These are phyloP conservation scores for Capniomyces stellatus DNA, from an alignment of 371 early-diverging fungal species.

Conservation along the genomic window DNA sequence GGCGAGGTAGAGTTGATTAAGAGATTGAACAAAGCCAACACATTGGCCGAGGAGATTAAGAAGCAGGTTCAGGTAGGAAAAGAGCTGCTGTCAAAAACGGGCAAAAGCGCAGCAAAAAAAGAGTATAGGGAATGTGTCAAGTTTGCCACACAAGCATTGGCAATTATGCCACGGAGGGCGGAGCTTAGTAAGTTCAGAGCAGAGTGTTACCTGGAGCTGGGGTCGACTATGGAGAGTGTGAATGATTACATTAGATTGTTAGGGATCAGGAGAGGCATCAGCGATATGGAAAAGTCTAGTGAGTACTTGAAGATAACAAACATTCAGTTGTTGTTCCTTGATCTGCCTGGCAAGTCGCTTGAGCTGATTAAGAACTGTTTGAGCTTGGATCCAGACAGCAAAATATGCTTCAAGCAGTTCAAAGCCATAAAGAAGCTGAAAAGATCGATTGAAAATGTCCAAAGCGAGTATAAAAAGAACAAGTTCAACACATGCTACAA, in stretches of 20 bases:
- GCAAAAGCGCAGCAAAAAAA: constrained; percentile 16
- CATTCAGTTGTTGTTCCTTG: constrained; percentile 50
- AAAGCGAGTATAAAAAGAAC: constrained; percentile 30
- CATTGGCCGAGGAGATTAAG: neutral
- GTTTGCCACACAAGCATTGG: constrained; percentile 32
- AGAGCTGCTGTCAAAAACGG: constrained; percentile 4
- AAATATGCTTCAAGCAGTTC: constrained; percentile 57
- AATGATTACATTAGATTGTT: neutral
- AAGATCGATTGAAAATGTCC: constrained; percentile 42
- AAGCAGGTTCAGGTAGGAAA: constrained; percentile 8
- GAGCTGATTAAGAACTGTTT: constrained; percentile 63
- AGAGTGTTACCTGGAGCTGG: constrained; percentile 24
- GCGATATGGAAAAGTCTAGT: constrained; percentile 70
- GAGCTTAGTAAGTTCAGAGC: constrained; percentile 45
- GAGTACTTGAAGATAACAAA: constrained; percentile 50
- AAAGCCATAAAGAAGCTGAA: constrained; percentile 54
- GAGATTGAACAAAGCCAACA: neutral
- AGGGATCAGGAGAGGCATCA: constrained; percentile 31
- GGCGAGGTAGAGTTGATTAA: constrained; percentile 8
- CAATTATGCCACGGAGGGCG: constrained; percentile 34
- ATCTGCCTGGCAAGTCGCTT: constrained; percentile 49
- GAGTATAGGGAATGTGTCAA: constrained; percentile 44
- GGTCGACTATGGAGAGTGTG: neutral
- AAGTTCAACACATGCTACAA: constrained; percentile 48
- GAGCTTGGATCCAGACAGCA: constrained; percentile 77